Percentiles rank a stretch among this genome's conserved stretches.
Evolutionary conservation across 2,329 filamentous ascomycete genomes (phyloP).

Genomic region (Stachybotrys chlorohalonatus): DNA sequence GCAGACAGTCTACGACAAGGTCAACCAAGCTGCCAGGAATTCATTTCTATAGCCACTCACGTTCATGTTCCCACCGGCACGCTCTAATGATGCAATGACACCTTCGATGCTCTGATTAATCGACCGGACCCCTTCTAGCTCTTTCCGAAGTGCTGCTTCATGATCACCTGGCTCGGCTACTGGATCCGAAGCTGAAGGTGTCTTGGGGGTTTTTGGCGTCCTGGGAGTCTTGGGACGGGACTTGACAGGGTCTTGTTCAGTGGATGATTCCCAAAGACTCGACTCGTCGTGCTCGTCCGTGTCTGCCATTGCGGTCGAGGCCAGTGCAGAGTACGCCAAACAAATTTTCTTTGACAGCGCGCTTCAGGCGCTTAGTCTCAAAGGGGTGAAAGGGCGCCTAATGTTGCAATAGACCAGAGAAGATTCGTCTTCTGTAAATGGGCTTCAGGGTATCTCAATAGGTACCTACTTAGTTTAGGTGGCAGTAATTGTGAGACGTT

Average conservation of each 20-base stretch:
- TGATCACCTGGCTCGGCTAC: constrained; percentile 49
- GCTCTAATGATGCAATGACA: constrained; percentile 61
- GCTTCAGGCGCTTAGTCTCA: background rate
- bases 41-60: constrained; percentile 27
- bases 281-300: constrained; percentile 35
- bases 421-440: too few species aligned
- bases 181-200: constrained; percentile 29
- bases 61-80: constrained; percentile 69
- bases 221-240: constrained; percentile 25
- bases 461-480: too few species aligned
- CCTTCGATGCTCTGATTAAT: constrained; percentile 85
- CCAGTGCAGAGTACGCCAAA: too few species aligned
- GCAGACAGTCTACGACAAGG: constrained; percentile 55
- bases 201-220: constrained; percentile 40
- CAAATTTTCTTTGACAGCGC: background rate
- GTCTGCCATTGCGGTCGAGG: constrained; percentile 29
- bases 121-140: constrained; percentile 73
- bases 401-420: too few species aligned
- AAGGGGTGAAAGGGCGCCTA: background rate
- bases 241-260: constrained; percentile 19
- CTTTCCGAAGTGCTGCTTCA: constrained; percentile 65
- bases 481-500: background rate
- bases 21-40: background rate
- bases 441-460: too few species aligned
- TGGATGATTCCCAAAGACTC: constrained; percentile 39